Percentiles rank a stretch among this genome's conserved stretches.
These are phyloP conservation scores for Serendipita sp. DNA, from an alignment of 768 basidiomycete genomes.

Conservation along the genomic window DNA sequence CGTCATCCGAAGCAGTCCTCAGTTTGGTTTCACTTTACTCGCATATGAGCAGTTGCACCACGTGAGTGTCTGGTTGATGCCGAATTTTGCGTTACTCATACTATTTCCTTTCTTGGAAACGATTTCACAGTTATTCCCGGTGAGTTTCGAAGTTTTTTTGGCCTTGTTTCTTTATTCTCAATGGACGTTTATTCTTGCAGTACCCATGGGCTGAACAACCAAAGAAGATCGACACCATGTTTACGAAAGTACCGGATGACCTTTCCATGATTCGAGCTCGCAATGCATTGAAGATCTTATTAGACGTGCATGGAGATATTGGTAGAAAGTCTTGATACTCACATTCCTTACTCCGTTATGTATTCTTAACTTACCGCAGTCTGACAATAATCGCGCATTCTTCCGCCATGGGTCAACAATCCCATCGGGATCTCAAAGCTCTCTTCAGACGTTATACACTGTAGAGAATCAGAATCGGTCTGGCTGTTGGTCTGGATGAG, in stretches of 20 bases:
- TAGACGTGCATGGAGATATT: slow-evolving; percentile 85
- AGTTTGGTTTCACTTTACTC: slow-evolving; percentile 88
- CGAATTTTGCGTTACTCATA: neutral
- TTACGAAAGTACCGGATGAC: slow-evolving; percentile 47
- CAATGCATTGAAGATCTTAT: slow-evolving; percentile 82
- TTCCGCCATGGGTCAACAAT: too few relatives aligned
- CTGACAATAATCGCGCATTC: too few relatives aligned
- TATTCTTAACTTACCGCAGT: too few relatives aligned
- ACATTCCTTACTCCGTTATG: too few relatives aligned
- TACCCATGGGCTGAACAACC: slow-evolving; percentile 69
- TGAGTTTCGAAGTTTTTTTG: slow-evolving; percentile 4
- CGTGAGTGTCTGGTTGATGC: slow-evolving; percentile 20
- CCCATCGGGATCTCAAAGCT: too few relatives aligned
- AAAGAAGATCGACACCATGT: slow-evolving; percentile 49
- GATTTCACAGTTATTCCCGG: neutral
- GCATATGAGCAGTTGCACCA: slow-evolving; percentile 61
- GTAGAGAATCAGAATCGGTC: too few relatives aligned
- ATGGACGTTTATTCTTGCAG: slow-evolving; percentile 25
- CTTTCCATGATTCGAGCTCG: slow-evolving; percentile 79
- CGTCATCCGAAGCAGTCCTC: slow-evolving; percentile 72
- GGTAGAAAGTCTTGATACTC: slow-evolving; percentile 24
- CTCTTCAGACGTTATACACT: too few relatives aligned
- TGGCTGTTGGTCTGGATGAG: too few relatives aligned
- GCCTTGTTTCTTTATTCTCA: slow-evolving; percentile 15
- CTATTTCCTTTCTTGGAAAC: slow-evolving; percentile 1